Conservation (phyloP, 495 filamentous ascomycete genomes). For the Podospora appendiculata region DNA sequence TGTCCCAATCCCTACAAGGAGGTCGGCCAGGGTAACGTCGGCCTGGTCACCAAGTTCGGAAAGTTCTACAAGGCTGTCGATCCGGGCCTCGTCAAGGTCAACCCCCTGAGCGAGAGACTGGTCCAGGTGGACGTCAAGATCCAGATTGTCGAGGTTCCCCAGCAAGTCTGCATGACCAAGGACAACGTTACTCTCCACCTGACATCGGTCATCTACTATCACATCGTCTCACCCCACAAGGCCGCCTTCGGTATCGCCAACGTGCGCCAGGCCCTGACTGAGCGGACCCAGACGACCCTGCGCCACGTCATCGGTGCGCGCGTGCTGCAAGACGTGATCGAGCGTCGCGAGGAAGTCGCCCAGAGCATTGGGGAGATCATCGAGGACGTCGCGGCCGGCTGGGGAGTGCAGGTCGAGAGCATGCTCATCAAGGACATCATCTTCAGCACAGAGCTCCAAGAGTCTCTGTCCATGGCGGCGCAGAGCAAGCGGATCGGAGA, state of each 20-base stretch:
- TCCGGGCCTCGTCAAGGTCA: slow-evolving; percentile 95
- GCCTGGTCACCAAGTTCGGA: slow-evolving; percentile 91
- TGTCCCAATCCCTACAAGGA: slow-evolving; percentile 97
- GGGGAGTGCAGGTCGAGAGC: slow-evolving; percentile 93
- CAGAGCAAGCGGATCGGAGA: slow-evolving; percentile 98
- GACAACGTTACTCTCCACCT: slow-evolving; percentile 93
- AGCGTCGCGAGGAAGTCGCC: slow-evolving; percentile 95
- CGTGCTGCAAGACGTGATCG: slow-evolving; percentile 96
- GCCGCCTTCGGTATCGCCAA: slow-evolving; percentile 95
- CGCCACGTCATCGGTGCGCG: slow-evolving; percentile 95
- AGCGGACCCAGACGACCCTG: slow-evolving; percentile 96
- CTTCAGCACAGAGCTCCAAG: slow-evolving; percentile 92
- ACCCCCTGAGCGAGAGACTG: slow-evolving; percentile 86
- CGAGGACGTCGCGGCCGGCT: slow-evolving; percentile 86
- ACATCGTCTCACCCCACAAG: slow-evolving; percentile 91
- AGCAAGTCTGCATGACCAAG: slow-evolving; percentile 99
- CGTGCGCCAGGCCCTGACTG: slow-evolving; percentile 86
- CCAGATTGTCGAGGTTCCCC: slow-evolving; percentile 93
- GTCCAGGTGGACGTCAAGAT: slow-evolving; percentile 98
- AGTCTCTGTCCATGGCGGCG: slow-evolving; percentile 99
- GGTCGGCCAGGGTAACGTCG: slow-evolving; percentile 89
- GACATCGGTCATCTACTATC: slow-evolving; percentile 98
- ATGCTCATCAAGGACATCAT: slow-evolving; percentile 99
- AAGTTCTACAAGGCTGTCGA: slow-evolving; percentile 96
- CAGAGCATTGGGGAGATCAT: slow-evolving; percentile 94